These are phyloP conservation scores for Aphanomyces cochlioides DNA, from an alignment of 352 stramenopile species.

Conservation along the genomic window DNA sequence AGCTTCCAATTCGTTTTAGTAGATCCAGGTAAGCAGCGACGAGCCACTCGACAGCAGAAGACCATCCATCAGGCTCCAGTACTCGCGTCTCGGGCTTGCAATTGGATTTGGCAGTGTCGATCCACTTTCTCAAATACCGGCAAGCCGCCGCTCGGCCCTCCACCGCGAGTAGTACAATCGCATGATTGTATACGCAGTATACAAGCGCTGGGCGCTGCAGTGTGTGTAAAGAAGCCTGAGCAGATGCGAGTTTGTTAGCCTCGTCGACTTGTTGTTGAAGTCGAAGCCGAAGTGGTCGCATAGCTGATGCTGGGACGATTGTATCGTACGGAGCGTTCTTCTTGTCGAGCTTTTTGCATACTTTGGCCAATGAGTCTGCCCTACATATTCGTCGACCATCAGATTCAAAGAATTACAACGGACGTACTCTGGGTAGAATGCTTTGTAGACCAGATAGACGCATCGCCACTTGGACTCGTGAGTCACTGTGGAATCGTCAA, in stretches of 20 bases:
- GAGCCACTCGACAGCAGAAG: not conserved
- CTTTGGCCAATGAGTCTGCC: slow-evolving; percentile 1
- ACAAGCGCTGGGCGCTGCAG: not conserved
- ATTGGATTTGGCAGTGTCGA: slow-evolving; percentile 8
- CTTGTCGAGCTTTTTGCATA: slow-evolving; percentile 8
- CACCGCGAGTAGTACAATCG: not conserved
- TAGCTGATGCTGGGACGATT: not conserved
- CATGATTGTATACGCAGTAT: slow-evolving; percentile 10
- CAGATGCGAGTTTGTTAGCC: not conserved
- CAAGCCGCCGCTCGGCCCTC: not conserved
- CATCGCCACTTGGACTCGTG: not conserved
- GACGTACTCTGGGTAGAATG: slow-evolving; percentile 8
- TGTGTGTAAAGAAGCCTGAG: not conserved
- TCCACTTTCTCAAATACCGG: slow-evolving; percentile 1
- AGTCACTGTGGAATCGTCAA: not conserved
- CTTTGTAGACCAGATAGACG: slow-evolving; percentile 5
- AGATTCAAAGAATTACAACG: not conserved
- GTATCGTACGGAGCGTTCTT: not conserved
- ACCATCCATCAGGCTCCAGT: not conserved
- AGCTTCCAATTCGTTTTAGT: not conserved
- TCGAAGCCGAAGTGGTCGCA: slow-evolving; percentile 1
- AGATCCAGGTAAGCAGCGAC: slow-evolving; percentile 12
- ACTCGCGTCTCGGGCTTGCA: not conserved
- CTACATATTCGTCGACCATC: not conserved
- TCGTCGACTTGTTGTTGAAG: slow-evolving; percentile 12